phyloP scores from a whole-genome alignment of 371 early-diverging fungal genomes.

The Fennellomyces sp. region DNA sequence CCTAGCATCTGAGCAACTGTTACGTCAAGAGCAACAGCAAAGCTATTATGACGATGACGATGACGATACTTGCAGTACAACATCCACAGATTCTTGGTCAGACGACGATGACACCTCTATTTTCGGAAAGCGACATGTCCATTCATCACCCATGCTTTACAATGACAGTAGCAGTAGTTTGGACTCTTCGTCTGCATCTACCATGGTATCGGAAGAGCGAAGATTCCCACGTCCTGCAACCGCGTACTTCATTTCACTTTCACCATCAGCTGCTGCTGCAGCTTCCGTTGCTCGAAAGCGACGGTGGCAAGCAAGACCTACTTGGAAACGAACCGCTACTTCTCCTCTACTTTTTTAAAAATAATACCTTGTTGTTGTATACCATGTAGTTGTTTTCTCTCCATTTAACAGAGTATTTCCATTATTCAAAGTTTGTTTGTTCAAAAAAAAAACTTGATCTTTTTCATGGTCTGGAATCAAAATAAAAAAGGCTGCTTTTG shows the following conservation, averaged over 20 bases:
- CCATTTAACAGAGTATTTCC: too few species aligned
- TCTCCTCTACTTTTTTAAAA: too few species aligned
- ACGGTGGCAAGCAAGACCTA: constrained; percentile 8
- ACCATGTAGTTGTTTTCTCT: too few species aligned
- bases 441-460: too few species aligned
- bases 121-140: not conserved
- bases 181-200: not conserved
- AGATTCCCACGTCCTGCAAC: constrained; percentile 5
- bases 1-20: not conserved
- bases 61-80: too few species aligned
- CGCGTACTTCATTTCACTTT: constrained; percentile 13
- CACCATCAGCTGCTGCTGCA: constrained; percentile 18
- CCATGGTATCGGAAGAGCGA: not conserved
- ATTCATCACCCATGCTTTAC: not conserved
- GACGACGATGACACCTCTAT: too few species aligned
- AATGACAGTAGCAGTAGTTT: constrained; percentile 3
- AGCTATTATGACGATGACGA: constrained; percentile 5
- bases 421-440: too few species aligned
- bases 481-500: too few species aligned
- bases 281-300: constrained; percentile 16
- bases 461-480: too few species aligned
- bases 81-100: too few species aligned
- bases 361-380: too few species aligned
- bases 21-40: too few species aligned
- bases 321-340: not conserved